Conservation (phyloP, 371 early-diverging fungal species). For the Capniomyces stellatus region DNA sequence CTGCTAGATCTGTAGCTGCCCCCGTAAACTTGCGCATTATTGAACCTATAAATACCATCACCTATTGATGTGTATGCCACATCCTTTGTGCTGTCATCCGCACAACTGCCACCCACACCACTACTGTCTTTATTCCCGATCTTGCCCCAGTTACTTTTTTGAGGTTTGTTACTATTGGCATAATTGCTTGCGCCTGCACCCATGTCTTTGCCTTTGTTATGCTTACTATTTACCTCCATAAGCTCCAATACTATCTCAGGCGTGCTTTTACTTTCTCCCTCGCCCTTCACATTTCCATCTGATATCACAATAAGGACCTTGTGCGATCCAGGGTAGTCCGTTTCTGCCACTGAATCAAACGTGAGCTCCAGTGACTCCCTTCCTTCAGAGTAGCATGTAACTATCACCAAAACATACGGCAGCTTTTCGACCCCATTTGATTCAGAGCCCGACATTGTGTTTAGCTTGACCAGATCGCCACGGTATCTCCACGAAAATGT, state of each 20-base stretch:
- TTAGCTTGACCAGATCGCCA: not conserved
- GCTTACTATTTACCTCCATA: constrained; percentile 32
- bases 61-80: constrained; percentile 81
- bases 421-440: constrained; percentile 11
- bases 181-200: not conserved
- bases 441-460: constrained; percentile 15
- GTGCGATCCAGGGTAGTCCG: constrained; percentile 74
- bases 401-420: constrained; percentile 44
- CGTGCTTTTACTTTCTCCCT: constrained; percentile 46
- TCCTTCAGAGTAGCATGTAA: constrained; percentile 83
- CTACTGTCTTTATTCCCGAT: not conserved
- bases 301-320: constrained; percentile 78
- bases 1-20: constrained; percentile 64
- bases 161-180: not conserved
- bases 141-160: not conserved
- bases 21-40: constrained; percentile 83
- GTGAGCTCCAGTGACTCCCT: constrained; percentile 72
- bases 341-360: constrained; percentile 78
- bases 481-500: constrained; percentile 35
- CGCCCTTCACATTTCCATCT: constrained; percentile 58
- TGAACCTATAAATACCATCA: constrained; percentile 72
- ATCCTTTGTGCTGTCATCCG: constrained; percentile 13
- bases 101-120: not conserved
- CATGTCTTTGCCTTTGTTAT: not conserved
- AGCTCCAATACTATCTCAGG: constrained; percentile 53